Base-by-base conservation (phyloP, 2,329 filamentous ascomycete species). In the Trichoderma koningiopsis region DNA sequence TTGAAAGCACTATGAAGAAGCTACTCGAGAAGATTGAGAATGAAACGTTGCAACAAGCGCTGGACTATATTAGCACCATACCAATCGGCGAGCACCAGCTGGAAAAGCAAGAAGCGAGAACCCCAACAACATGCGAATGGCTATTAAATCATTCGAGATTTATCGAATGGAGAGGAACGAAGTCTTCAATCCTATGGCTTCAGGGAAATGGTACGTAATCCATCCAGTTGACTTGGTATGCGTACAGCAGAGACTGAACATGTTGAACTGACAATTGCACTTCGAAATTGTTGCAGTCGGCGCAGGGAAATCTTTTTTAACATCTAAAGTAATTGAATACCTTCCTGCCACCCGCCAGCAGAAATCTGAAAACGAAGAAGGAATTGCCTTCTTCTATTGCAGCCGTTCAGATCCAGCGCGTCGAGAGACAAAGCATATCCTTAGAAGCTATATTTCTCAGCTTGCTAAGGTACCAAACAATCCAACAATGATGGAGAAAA, bases 361-460 rank as follows among this genome's bases (percentile, higher is more conserved):
- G 29, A 2, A 63, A 2, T 13, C 4, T 1, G n/a, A 27, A 5
- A 5, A 37, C 14, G 43, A 52, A 13, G 60, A 63, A 63, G 60
- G 60, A 8, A 8, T 63, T 37, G 60, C 60, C n/a, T 63, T 37
- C 7, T 63, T 63, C 14, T 63, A 53, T 7, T 63, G 60, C 31
- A 53, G 29, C 27, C 43, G 43, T 7, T 63, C 43, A 37, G 60
- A 63, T 53, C 60, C 31, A 4, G 43, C 6, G 8, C 60, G 60
- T 35, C 29, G 29, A 53, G 40, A 63, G n/a, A 35, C 60, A 11
- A 63, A 63, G 43, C 24, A 27, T 37, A 63, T 53, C n/a, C 43
- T 52, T 7, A 52, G 43, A 10, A 63, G 60, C 22, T 63, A 53
- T 53, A 27, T 63, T 13, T 52, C 43, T 37, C 60, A 63, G n/a